A percentile compares a stretch with the other conserved stretches of the same genome.
These are phyloP conservation scores for Solanum ahanhuiri DNA, from an alignment of 257 asterid species.

Conservation along the genomic window DNA sequence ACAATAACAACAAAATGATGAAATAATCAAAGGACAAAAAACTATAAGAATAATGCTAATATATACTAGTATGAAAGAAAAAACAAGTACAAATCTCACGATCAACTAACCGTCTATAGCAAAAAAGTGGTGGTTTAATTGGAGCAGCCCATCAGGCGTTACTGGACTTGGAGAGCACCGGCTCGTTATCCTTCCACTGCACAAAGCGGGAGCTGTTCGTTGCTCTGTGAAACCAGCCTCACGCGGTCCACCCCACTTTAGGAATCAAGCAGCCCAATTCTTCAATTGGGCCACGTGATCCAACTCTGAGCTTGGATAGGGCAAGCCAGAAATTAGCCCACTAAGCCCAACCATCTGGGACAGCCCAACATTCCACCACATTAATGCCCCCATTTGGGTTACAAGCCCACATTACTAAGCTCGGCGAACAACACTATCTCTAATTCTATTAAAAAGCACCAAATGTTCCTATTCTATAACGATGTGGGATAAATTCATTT, in stretches of 20 bases:
- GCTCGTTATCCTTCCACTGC: neutral
- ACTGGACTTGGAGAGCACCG: neutral
- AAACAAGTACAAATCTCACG: no score
- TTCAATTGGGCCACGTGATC: neutral
- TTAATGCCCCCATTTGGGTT: neutral
- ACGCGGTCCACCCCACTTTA: neutral
- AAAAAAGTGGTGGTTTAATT: neutral
- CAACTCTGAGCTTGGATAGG: neutral
- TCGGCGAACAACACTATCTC: accelerated
- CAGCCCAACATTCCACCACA: neutral
- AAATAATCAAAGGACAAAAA: neutral
- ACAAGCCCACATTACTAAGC: neutral
- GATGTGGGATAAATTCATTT: neutral
- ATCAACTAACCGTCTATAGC: no score
- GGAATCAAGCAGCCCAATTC: neutral
- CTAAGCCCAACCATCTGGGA: neutral
- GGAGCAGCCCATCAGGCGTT: neutral
- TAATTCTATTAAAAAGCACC: neutral
- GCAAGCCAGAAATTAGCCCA: neutral
- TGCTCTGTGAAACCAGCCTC: neutral
- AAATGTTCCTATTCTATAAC: neutral
- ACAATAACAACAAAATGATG: neutral
- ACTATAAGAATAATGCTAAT: no score
- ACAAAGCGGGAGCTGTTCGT: neutral
- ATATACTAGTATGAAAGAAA: no score